These are phyloP conservation scores for Globisporangium radiosum DNA, from an alignment of 352 stramenopile genomes.

Conservation along the genomic window DNA sequence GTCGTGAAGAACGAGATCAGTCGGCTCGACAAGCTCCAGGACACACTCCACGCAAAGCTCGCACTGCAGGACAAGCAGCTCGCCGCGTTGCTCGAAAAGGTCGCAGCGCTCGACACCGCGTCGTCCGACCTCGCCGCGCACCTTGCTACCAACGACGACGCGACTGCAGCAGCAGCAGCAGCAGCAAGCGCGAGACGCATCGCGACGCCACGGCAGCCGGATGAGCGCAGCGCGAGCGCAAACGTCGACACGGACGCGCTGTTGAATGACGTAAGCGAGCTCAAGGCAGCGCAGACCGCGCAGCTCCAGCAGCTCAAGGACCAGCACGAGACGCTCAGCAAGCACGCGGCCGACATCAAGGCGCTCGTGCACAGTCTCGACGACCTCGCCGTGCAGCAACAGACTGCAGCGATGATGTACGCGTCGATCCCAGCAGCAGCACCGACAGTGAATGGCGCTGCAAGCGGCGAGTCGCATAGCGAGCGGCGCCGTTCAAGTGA, in stretches of 20 bases:
- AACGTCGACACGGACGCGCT: constrained; percentile 10
- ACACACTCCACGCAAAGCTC: constrained; percentile 27
- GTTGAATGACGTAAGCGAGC: constrained; percentile 43
- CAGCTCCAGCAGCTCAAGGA: constrained; percentile 36
- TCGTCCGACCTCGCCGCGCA: constrained; percentile 9
- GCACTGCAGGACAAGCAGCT: constrained; percentile 30
- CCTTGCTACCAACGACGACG: neutral
- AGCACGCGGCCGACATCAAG: constrained; percentile 45
- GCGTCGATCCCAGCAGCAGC: constrained; percentile 3
- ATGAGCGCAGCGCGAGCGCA: neutral
- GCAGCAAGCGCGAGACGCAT: constrained; percentile 3
- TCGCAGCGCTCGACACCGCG: constrained; percentile 24
- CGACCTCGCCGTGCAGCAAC: constrained; percentile 47
- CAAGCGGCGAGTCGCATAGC: neutral
- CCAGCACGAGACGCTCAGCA: constrained; percentile 32
- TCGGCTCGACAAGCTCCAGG: constrained; percentile 32
- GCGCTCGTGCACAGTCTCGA: constrained; percentile 38
- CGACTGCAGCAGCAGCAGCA: constrained; percentile 12
- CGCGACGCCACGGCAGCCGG: neutral
- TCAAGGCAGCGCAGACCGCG: constrained; percentile 32
- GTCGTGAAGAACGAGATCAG: constrained; percentile 37
- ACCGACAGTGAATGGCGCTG: constrained; percentile 4
- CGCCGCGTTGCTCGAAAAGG: constrained; percentile 22
- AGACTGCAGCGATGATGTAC: constrained; percentile 29
- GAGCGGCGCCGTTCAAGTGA: constrained; percentile 6